Evolutionary conservation across 169 alveolate genomes (phyloP).

Genomic region (Plasmodium yoelii): DNA sequence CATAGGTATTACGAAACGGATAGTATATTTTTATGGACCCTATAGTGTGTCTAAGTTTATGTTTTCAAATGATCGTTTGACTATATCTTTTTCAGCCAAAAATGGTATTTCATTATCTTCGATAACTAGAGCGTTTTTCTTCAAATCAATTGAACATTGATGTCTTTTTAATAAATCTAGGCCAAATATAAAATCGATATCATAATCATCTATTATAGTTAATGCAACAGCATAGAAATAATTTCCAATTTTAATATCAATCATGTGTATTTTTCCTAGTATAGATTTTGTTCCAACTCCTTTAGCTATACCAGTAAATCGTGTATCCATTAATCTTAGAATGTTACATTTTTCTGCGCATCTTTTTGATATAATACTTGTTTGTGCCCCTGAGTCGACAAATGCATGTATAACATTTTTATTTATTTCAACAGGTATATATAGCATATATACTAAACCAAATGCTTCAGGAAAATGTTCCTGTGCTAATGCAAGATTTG

Average conservation of each 20-base stretch:
- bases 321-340: constrained; percentile 91
- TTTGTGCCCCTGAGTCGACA: constrained; percentile 98
- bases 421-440: constrained; percentile 92
- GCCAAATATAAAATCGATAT: constrained; percentile 95
- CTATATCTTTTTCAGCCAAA: constrained; percentile 81
- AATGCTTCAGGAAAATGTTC: constrained; percentile 86
- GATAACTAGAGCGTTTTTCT: constrained; percentile 88
- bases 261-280: constrained; percentile 96
- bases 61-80: constrained; percentile 36
- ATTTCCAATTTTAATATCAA: constrained; percentile 93
- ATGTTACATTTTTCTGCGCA: constrained; percentile 94
- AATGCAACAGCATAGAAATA: constrained; percentile 91
- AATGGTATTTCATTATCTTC: constrained; percentile 90
- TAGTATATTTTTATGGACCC: not conserved
- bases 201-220: constrained; percentile 92
- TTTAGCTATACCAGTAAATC: constrained; percentile 94
- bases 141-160: constrained; percentile 93
- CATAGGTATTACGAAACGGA: too few species aligned
- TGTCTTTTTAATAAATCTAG: constrained; percentile 93
- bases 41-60: constrained; percentile 9
- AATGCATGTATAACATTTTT: constrained; percentile 93
- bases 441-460: constrained; percentile 92
- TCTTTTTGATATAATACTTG: constrained; percentile 90
- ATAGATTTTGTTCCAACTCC: constrained; percentile 96
- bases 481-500: constrained; percentile 87